Base-by-base conservation (phyloP, 2,329 filamentous ascomycete species). In the Sphaceloma murrayae region DNA sequence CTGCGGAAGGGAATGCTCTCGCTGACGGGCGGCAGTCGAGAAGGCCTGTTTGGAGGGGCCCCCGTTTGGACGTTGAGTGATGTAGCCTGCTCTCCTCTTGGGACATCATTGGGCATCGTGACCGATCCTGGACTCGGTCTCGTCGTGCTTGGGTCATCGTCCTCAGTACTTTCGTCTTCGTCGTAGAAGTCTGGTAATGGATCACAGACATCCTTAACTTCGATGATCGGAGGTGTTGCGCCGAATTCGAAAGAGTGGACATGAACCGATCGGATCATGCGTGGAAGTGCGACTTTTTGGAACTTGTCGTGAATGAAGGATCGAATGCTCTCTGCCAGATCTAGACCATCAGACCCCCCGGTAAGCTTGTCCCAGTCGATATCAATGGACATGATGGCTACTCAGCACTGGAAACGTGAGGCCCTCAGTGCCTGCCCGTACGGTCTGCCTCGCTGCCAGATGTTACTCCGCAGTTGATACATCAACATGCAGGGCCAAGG, bases 161-260 rank as follows among this genome's bases (percentile, higher is more conserved):
- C 73, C 29, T 75, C 73, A 18, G 75, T 70, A 16, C 75, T 73
- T 27, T 78, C 68, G 18, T 83, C 78, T 53, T 85, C 80, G 55
- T 95, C 91, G 68, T 98, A 98, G 59, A 98, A 98, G 57, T 98
- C 91, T 1, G 87, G 81, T 47, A 96, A 74, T 2, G 91, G 91
- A 60, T 98, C 88, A 54, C 89, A 93, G 49, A 98, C 88, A 62
- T 96, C 91, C 65, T 95, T 96, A 56, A 98, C 80, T 59, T 93
- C 86, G 31, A 98, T 75, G 54, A 84, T 76, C 1, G 91, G 91
- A 29, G 84, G 73, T 39, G 89, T 78, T 19, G 72, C 77, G 36
- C 91, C 91, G 61, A 98, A 95, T 51, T 89, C 81, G 65, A 98
- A 98, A 49, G 85, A 81, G 61, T 95, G 88, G 30, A 95, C 88